phyloP scores from a whole-genome alignment of 257 asterid genomes.

The Voacanga thouarsii region DNA sequence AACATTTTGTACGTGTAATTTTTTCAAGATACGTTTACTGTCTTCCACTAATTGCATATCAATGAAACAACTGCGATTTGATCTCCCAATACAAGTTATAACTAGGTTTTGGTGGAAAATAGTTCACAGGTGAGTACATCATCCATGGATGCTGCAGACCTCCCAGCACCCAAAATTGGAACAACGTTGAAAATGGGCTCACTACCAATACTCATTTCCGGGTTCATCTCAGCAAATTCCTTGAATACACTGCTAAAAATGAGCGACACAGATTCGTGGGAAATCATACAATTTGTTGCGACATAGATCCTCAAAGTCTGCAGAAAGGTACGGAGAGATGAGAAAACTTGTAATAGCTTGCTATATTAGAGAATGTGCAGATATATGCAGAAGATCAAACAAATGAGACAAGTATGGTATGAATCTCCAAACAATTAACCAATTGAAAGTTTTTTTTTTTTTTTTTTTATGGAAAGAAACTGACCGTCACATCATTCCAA shows the following conservation, averaged over 20 bases:
- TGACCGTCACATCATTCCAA: constrained; percentile 78
- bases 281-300: constrained; percentile 34
- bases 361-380: background rate
- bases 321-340: constrained; percentile 24
- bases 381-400: background rate
- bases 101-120: constrained; percentile 55
- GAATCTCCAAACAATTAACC: background rate
- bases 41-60: background rate
- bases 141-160: constrained; percentile 48
- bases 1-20: background rate
- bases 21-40: background rate
- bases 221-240: constrained; percentile 50
- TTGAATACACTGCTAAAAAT: constrained; percentile 47
- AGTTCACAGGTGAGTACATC: constrained; percentile 77
- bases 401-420: too few species aligned
- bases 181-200: constrained; percentile 59
- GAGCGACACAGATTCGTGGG: constrained; percentile 43
- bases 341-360: background rate
- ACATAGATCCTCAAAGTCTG: constrained; percentile 78
- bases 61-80: background rate
- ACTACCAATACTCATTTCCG: constrained; percentile 23
- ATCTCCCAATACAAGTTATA: background rate
- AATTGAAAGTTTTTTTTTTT: background rate
- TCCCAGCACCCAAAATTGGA: constrained; percentile 80
- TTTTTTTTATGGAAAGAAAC: constrained; percentile 30